Conservation (phyloP, 2,329 filamentous ascomycete species). For the Arthrinium phaeospermum region DNA sequence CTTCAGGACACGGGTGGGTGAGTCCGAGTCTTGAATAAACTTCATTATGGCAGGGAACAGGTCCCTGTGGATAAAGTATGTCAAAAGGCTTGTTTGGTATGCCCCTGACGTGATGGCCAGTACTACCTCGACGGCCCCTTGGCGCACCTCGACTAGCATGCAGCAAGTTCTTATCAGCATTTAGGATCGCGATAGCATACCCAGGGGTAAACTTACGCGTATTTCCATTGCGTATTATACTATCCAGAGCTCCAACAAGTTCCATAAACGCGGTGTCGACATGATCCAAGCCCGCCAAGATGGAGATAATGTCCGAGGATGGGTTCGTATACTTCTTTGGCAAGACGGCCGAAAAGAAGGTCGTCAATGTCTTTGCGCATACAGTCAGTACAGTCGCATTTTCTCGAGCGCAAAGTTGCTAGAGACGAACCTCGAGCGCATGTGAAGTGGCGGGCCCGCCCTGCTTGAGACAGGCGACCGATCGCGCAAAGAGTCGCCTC, state of each 20-base stretch:
- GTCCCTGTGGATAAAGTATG: conserved; percentile 94
- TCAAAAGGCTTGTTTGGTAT: conserved; percentile 91
- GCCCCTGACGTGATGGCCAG: conserved; percentile 89
- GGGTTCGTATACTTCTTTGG: conserved; percentile 93
- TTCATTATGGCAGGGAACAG: conserved; percentile 95
- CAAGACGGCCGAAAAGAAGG: conserved; percentile 82
- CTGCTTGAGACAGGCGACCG: conserved; percentile 71
- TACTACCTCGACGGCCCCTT: conserved; percentile 80
- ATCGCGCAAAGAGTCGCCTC: conserved; percentile 77
- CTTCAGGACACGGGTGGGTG: conserved; percentile 66
- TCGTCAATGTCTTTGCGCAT: conserved; percentile 80
- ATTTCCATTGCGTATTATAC: conserved; percentile 78
- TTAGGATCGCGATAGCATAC: background rate
- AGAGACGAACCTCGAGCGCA: conserved; percentile 76
- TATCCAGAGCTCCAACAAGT: conserved; percentile 82
- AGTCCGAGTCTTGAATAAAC: conserved; percentile 82
- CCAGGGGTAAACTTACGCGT: conserved; percentile 58
- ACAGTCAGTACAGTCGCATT: conserved; percentile 9
- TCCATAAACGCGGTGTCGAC: conserved; percentile 88
- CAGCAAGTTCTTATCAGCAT: conserved; percentile 10
- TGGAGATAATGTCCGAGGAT: conserved; percentile 90
- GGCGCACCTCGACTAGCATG: conserved; percentile 70
- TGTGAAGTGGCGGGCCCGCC: conserved; percentile 71
- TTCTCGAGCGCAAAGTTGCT: conserved; percentile 44
- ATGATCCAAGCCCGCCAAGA: conserved; percentile 87